These are phyloP conservation scores for Tuber melanosporum DNA, from an alignment of 495 filamentous ascomycete species.

Conservation along the genomic window DNA sequence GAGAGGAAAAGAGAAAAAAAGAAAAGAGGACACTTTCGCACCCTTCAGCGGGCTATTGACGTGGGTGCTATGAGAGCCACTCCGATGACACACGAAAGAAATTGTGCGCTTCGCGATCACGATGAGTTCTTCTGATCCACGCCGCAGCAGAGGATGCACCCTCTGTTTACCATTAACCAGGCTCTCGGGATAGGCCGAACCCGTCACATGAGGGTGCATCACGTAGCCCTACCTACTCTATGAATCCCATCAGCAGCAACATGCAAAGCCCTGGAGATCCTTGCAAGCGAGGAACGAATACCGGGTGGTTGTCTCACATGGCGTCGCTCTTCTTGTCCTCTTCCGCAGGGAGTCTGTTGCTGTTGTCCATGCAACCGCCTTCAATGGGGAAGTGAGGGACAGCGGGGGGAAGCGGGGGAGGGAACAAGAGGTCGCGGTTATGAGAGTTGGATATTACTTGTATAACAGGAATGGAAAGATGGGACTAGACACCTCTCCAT, in stretches of 20 bases:
- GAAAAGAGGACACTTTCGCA: not conserved
- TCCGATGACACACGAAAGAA: not conserved
- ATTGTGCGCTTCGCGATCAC: conserved; percentile 1
- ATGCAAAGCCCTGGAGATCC: conserved; percentile 13
- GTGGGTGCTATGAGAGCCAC: not conserved
- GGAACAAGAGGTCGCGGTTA: not conserved
- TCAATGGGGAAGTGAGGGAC: not conserved
- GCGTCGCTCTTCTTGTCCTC: not conserved
- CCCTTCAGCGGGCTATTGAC: not conserved
- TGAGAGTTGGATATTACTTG: not conserved
- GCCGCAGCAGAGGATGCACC: not conserved
- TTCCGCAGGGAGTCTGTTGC: not conserved
- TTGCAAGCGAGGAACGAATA: not conserved
- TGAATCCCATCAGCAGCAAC: not conserved
- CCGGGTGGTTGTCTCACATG: not conserved
- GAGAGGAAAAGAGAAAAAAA: not conserved
- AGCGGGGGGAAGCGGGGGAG: not conserved
- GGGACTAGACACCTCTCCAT: not conserved
- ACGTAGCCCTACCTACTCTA: not conserved
- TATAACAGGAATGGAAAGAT: not conserved
- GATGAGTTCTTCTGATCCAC: not conserved
- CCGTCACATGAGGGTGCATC: conserved; percentile 19
- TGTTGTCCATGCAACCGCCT: not conserved
- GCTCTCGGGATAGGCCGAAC: conserved; percentile 15
- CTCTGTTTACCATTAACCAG: conserved; percentile 14